phyloP scores from a whole-genome alignment of 1,139 yeast species.

The Yamadazyma aaseri region DNA sequence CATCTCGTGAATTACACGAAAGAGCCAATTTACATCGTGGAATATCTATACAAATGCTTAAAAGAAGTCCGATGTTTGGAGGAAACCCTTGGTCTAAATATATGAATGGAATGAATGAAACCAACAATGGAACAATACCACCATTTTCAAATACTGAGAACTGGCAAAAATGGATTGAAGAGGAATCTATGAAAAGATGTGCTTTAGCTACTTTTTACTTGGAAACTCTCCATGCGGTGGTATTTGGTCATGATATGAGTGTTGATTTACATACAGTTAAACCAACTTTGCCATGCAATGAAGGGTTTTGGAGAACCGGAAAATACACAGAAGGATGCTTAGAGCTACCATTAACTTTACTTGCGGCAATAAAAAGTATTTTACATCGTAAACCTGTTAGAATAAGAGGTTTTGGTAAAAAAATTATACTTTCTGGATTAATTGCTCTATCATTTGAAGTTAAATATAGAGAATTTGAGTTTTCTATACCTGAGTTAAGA shows the following conservation, averaged over 20 bases:
- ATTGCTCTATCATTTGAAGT: conserved; percentile 45
- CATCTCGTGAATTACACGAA: conserved; percentile 62
- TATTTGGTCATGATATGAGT: conserved; percentile 72
- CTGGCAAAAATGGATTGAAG: conserved; percentile 66
- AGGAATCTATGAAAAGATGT: conserved; percentile 73
- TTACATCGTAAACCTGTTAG: conserved; percentile 16
- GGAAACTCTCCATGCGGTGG: conserved; percentile 77
- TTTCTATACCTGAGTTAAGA: conserved; percentile 23
- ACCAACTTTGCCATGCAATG: conserved; percentile 66
- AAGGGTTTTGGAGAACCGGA: conserved; percentile 64
- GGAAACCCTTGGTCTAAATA: conserved; percentile 50
- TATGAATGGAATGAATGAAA: background rate
- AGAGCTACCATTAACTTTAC: conserved; percentile 26
- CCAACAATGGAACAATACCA: conserved; percentile 4
- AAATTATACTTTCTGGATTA: conserved; percentile 67
- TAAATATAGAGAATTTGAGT: conserved; percentile 16
- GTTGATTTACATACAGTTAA: conserved; percentile 37
- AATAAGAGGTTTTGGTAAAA: conserved; percentile 52
- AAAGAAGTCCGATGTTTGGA: conserved; percentile 73
- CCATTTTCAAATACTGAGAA: conserved; percentile 11
- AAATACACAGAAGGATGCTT: conserved; percentile 8
- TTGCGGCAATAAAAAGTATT: conserved; percentile 41
- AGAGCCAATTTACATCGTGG: conserved; percentile 78
- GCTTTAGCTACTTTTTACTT: conserved; percentile 79
- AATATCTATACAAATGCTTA: conserved; percentile 65